These are phyloP conservation scores for Melastoma candidum DNA, from an alignment of 441 rosid species.

Conservation along the genomic window DNA sequence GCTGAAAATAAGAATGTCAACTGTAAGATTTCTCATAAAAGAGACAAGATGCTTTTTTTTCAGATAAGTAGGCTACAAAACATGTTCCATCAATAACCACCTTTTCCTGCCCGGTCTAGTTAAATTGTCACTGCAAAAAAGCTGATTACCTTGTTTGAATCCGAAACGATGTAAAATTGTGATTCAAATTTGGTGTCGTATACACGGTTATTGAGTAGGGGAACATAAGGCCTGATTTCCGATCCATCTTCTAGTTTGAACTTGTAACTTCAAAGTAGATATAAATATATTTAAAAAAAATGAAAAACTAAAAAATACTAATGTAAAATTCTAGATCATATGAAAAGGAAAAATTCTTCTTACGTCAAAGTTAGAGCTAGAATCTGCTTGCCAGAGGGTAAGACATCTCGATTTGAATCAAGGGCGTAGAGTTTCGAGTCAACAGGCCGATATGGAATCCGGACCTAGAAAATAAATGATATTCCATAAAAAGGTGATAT, in stretches of 20 bases:
- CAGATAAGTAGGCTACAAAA: too few species aligned
- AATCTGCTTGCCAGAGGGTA: conserved; percentile 91
- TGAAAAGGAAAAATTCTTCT: conserved; percentile 19
- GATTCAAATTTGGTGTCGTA: conserved; percentile 98
- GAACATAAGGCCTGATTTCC: conserved; percentile 77
- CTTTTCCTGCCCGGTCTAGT: too few species aligned
- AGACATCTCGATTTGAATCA: conserved; percentile 59
- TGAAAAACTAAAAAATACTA: conserved; percentile 4
- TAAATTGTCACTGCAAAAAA: too few species aligned
- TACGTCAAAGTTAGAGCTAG: conserved; percentile 82
- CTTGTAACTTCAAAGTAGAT: conserved; percentile 59
- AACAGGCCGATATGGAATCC: conserved; percentile 82
- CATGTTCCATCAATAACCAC: too few species aligned
- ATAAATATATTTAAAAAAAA: conserved; percentile 5
- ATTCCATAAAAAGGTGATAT: too few species aligned
- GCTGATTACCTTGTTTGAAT: conserved; percentile 64
- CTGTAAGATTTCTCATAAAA: neutral
- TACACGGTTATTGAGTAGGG: conserved; percentile 86
- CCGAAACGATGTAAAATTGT: conserved; percentile 92
- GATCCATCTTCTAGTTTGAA: conserved; percentile 94
- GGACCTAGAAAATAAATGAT: conserved; percentile 32
- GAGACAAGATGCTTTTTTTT: neutral
- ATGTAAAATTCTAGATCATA: conserved; percentile 7
- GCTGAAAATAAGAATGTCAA: conserved; percentile 31
- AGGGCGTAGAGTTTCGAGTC: conserved; percentile 73